phyloP scores from a whole-genome alignment of 2,329 filamentous ascomycete genomes.

The Ampelomyces quisqualis region DNA sequence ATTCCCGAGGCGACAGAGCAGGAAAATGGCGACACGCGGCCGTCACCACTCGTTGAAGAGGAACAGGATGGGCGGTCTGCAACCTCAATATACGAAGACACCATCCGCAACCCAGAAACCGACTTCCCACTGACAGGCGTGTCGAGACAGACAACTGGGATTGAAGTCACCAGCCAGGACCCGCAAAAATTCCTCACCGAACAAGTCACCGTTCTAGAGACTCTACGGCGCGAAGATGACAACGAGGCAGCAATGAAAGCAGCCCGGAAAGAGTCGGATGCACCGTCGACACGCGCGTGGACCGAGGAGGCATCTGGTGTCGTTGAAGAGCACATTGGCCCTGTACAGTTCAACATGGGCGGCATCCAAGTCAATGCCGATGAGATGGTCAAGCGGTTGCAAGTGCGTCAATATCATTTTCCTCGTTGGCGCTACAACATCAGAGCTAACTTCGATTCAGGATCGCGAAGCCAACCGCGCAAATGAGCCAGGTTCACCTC shows the following conservation, averaged over 20 bases:
- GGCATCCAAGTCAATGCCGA: slow-evolving; percentile 95
- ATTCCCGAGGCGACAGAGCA: slow-evolving; percentile 16
- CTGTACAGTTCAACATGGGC: slow-evolving; percentile 97
- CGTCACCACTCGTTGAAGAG: slow-evolving; percentile 10
- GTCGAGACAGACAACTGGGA: slow-evolving; percentile 47
- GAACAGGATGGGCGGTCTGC: slow-evolving; percentile 54
- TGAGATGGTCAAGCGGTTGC: slow-evolving; percentile 83
- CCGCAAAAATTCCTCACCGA: slow-evolving; percentile 74
- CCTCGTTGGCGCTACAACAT: neutral
- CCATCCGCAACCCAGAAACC: slow-evolving; percentile 71
- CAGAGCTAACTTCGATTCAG: slow-evolving; percentile 21
- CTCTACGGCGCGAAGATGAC: slow-evolving; percentile 59
- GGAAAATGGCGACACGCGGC: slow-evolving; percentile 10
- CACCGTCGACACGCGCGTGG: slow-evolving; percentile 24
- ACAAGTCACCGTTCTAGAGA: slow-evolving; percentile 75
- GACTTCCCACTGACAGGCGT: slow-evolving; percentile 45
- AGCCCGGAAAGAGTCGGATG: slow-evolving; percentile 38
- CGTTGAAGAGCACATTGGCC: slow-evolving; percentile 70
- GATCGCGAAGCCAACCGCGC: slow-evolving; percentile 42
- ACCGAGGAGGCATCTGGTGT: slow-evolving; percentile 39
- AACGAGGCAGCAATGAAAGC: slow-evolving; percentile 51
- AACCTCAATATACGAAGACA: slow-evolving; percentile 74
- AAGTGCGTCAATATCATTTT: slow-evolving; percentile 55
- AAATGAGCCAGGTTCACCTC: slow-evolving; percentile 30
- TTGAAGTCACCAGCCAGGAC: slow-evolving; percentile 69